These are phyloP conservation scores for Scolecobasidium constrictum DNA, from an alignment of 2,329 filamentous ascomycete genomes.

Conservation along the genomic window DNA sequence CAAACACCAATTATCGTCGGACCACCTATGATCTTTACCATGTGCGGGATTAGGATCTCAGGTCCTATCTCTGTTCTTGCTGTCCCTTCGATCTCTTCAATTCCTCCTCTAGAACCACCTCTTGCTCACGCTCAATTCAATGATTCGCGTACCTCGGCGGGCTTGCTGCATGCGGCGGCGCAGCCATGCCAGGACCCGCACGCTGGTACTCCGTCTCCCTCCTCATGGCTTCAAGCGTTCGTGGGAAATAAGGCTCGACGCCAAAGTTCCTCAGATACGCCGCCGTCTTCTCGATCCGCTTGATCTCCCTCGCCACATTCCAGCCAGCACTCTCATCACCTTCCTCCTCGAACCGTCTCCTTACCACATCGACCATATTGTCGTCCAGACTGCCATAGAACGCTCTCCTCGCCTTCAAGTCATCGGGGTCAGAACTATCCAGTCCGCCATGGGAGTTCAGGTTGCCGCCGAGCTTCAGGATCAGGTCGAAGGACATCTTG, in stretches of 20 bases:
- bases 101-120: too few relatives aligned
- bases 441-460: constrained; percentile 44
- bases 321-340: constrained; percentile 31
- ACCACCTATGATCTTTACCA: too few relatives aligned
- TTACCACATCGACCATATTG: constrained; percentile 43
- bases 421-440: constrained; percentile 34
- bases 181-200: not conserved
- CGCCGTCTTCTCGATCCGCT: constrained; percentile 45
- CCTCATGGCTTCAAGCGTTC: constrained; percentile 39
- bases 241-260: constrained; percentile 42
- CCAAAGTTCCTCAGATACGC: constrained; percentile 40
- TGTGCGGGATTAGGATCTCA: too few relatives aligned
- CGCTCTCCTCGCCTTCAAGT: constrained; percentile 35
- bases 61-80: too few relatives aligned
- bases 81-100: too few relatives aligned
- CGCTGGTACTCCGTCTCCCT: constrained; percentile 21
- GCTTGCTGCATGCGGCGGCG: constrained; percentile 5
- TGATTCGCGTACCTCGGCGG: constrained; percentile 10
- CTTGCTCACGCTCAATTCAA: too few relatives aligned
- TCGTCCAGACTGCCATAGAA: constrained; percentile 40
- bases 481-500: constrained; percentile 40
- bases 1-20: too few relatives aligned
- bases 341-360: constrained; percentile 37
- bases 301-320: constrained; percentile 41
- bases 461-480: constrained; percentile 45